Conservation (phyloP, 148 eudicot genomes). For the Heliamphora exappendiculata region DNA sequence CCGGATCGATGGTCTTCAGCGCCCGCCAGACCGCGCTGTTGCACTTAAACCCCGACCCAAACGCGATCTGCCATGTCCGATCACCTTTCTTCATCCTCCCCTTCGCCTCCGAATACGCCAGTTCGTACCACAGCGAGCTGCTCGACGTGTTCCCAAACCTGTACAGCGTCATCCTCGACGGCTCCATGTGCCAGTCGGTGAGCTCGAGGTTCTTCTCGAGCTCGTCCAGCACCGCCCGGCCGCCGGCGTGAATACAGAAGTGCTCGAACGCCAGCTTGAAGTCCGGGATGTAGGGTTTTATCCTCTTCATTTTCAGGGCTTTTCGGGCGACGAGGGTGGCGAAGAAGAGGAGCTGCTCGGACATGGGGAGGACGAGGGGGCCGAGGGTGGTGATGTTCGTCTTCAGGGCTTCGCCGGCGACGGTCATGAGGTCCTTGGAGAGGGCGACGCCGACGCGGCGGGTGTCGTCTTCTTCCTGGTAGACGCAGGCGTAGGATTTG, state of each 20-base stretch:
- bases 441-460: conserved; percentile 25
- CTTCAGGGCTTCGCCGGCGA: conserved; percentile 34
- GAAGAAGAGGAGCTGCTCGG: conserved; percentile 31
- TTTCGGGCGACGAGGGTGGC: conserved; percentile 14
- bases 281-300: conserved; percentile 32
- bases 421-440: conserved; percentile 30
- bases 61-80: conserved; percentile 40
- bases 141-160: conserved; percentile 45
- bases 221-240: conserved; percentile 36
- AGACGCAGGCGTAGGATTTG: conserved; percentile 24
- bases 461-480: conserved; percentile 29
- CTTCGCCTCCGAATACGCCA: conserved; percentile 39
- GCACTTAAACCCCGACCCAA: conserved; percentile 43
- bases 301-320: conserved; percentile 26
- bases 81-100: conserved; percentile 36
- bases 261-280: conserved; percentile 37
- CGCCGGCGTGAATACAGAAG: conserved; percentile 33
- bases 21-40: conserved; percentile 41
- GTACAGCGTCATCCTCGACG: conserved; percentile 37
- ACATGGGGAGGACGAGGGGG: conserved; percentile 38
- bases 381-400: conserved; percentile 32
- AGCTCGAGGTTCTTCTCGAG: conserved; percentile 32
- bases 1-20: conserved; percentile 28
- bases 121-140: conserved; percentile 38
- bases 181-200: conserved; percentile 35